These are phyloP conservation scores for Pisolithus marmoratus DNA, from an alignment of 768 basidiomycete genomes.

Conservation along the genomic window DNA sequence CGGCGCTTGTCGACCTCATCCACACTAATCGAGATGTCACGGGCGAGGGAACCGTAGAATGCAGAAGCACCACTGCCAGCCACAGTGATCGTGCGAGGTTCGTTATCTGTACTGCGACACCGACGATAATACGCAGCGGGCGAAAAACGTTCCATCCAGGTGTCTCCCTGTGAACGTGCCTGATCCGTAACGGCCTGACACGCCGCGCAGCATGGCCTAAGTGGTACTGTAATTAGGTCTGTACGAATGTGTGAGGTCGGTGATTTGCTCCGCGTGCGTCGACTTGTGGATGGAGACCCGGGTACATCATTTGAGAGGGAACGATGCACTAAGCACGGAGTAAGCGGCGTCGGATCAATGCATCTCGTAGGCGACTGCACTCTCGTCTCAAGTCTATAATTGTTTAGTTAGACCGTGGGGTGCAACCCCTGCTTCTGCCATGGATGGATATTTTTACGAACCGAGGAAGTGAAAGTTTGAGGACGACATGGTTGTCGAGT, in stretches of 20 bases:
- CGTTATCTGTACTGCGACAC: slow-evolving; percentile 34
- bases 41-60: slow-evolving; percentile 11
- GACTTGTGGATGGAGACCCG: slow-evolving; percentile 7
- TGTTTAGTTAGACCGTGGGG: not conserved
- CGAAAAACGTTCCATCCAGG: slow-evolving; percentile 61
- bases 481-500: slow-evolving; percentile 41
- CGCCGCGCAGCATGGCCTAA: slow-evolving; percentile 65
- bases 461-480: slow-evolving; percentile 63
- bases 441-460: slow-evolving; percentile 27
- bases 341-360: slow-evolving; percentile 31
- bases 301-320: slow-evolving; percentile 16
- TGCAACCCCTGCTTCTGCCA: not conserved
- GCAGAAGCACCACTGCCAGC: slow-evolving; percentile 28
- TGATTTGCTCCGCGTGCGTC: slow-evolving; percentile 16
- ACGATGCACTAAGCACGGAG: slow-evolving; percentile 53
- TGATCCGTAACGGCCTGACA: slow-evolving; percentile 59
- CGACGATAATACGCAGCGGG: slow-evolving; percentile 57
- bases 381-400: slow-evolving; percentile 38
- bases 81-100: slow-evolving; percentile 25
- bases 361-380: slow-evolving; percentile 37
- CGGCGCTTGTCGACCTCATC: slow-evolving; percentile 63
- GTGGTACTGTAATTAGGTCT: slow-evolving; percentile 49
- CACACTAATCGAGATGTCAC: slow-evolving; percentile 40
- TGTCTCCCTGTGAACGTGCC: slow-evolving; percentile 45
- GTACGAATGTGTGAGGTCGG: slow-evolving; percentile 33